Percentiles rank a stretch among this genome's conserved stretches.
These are phyloP conservation scores for Trametes cubensis DNA, from an alignment of 768 basidiomycete genomes.

Conservation along the genomic window DNA sequence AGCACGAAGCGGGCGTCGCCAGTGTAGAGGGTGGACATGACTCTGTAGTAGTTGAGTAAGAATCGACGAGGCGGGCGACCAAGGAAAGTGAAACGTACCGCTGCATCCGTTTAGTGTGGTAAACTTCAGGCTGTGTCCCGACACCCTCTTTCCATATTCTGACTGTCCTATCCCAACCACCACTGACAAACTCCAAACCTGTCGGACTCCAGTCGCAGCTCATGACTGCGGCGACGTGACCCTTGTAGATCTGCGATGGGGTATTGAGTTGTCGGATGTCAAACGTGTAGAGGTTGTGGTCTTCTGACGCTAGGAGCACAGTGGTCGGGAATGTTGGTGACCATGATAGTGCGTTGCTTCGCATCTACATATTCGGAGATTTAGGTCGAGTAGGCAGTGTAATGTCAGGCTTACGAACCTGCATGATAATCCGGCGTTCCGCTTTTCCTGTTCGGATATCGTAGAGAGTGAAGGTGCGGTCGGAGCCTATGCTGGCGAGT, in stretches of 20 bases:
- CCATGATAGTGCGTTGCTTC: slow-evolving; percentile 89
- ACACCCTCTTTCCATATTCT: slow-evolving; percentile 89
- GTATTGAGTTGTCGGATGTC: slow-evolving; percentile 83
- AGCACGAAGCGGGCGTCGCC: slow-evolving; percentile 90
- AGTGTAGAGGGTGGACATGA: slow-evolving; percentile 87
- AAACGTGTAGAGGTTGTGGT: slow-evolving; percentile 98
- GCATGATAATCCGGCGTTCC: slow-evolving; percentile 88
- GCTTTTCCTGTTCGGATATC: slow-evolving; percentile 97
- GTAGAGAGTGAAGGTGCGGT: slow-evolving; percentile 94
- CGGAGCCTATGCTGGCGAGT: slow-evolving; percentile 92
- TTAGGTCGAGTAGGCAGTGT: not conserved
- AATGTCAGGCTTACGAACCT: slow-evolving; percentile 47
- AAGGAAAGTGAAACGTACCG: slow-evolving; percentile 49
- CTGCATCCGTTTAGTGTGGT: slow-evolving; percentile 99
- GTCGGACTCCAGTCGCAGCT: slow-evolving; percentile 98
- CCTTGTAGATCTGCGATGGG: slow-evolving; percentile 95
- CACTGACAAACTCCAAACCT: slow-evolving; percentile 92
- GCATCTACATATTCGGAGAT: slow-evolving; percentile 56
- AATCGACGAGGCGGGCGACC: not conserved
- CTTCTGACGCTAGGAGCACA: slow-evolving; percentile 94
- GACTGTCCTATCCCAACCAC: slow-evolving; percentile 94
- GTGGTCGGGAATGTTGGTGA: slow-evolving; percentile 94
- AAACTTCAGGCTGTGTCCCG: slow-evolving; percentile 83
- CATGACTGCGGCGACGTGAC: slow-evolving; percentile 96
- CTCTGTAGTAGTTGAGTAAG: slow-evolving; percentile 47